Evolutionary conservation across 1,284 basidiomycete genomes (phyloP).

Genomic region (Moesziomyces antarcticus): DNA sequence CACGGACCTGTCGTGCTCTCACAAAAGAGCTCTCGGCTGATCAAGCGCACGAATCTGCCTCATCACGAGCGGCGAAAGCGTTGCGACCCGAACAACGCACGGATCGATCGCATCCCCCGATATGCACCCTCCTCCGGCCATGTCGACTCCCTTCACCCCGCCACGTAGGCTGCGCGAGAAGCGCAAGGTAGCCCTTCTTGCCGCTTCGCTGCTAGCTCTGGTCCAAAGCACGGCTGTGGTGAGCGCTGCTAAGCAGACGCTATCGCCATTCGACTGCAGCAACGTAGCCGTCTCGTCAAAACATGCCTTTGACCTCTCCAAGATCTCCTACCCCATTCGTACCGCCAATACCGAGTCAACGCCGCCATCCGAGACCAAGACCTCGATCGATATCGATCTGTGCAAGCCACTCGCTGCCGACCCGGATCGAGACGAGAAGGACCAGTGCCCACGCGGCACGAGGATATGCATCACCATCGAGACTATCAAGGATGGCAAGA

Average conservation of each 20-base stretch:
- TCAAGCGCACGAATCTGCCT: too few relatives aligned
- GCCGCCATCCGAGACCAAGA: slow-evolving; percentile 42
- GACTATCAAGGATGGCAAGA: slow-evolving; percentile 44
- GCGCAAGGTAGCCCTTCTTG: slow-evolving; percentile 6
- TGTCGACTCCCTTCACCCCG: slow-evolving; percentile 7
- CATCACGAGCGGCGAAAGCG: too few relatives aligned
- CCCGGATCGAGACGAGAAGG: slow-evolving; percentile 27
- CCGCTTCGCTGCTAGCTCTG: slow-evolving; percentile 19
- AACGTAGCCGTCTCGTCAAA: slow-evolving; percentile 37
- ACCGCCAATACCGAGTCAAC: slow-evolving; percentile 41
- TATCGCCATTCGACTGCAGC: slow-evolving; percentile 47
- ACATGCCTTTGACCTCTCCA: slow-evolving; percentile 42
- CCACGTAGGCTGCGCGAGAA: slow-evolving; percentile 5
- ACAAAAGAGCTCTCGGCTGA: too few relatives aligned
- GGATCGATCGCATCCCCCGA: background rate
- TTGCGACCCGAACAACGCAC: too few relatives aligned
- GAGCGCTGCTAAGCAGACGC: slow-evolving; percentile 27
- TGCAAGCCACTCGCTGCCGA: slow-evolving; percentile 44
- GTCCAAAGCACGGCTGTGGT: slow-evolving; percentile 3
- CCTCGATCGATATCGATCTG: slow-evolving; percentile 45
- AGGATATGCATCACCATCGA: slow-evolving; percentile 54
- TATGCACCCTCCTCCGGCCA: background rate
- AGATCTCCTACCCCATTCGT: slow-evolving; percentile 45
- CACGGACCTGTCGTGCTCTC: too few relatives aligned
- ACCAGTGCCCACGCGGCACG: slow-evolving; percentile 50